Evolutionary conservation across 306 rosid species (phyloP), one percentile per base, ranked within the genome.

Genomic region (Vigna mungo): DNA sequence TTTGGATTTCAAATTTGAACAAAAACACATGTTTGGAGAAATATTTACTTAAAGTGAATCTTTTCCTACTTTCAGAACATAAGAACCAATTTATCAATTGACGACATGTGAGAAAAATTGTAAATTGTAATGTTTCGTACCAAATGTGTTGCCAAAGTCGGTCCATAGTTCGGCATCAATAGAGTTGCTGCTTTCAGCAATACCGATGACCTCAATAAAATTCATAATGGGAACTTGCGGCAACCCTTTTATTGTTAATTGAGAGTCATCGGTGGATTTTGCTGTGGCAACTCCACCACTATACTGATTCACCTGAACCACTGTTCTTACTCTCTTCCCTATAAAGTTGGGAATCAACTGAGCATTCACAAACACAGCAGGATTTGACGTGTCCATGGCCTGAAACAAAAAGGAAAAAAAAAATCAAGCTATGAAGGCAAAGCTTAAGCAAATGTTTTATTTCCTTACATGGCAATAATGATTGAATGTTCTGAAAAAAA

Each of bases 91-190:
- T 3, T 15, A 49, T 16, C 14, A 54, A 18, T 5, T 11, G 3
- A 58, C 9, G 18, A 52, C 12, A 52, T 39, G 63, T 1, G 4
- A 34, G 14, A 39, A 39, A 44, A 3, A 0, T 11, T 44, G 1
- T 44, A 44, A 36, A 5, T 23, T 59, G 55, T 6, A 34, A 16
- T 46, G 62, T 12, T 56, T 75, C 74, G 0, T 87, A 87, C 90
- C 90, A 64, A 87, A 84, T 44, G 84, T 72, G 81, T 36, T 81
- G 80, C 90, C 90, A 79, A 87, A 87, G 68, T 87, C 84, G 1
- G 90, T 87, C 74, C 86, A 82, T 17, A 72, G 68, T 48, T 87
- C 88, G 7, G 88, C 85, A 9, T 51, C 54, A 61, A 87, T 77
- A 56, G 83, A 79, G 65, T 76, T 75, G 41, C 18, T 74, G 74